Percentiles rank a stretch among this genome's conserved stretches.
phyloP scores from a whole-genome alignment of 2,329 filamentous ascomycete species.

The Hortaea werneckii region DNA sequence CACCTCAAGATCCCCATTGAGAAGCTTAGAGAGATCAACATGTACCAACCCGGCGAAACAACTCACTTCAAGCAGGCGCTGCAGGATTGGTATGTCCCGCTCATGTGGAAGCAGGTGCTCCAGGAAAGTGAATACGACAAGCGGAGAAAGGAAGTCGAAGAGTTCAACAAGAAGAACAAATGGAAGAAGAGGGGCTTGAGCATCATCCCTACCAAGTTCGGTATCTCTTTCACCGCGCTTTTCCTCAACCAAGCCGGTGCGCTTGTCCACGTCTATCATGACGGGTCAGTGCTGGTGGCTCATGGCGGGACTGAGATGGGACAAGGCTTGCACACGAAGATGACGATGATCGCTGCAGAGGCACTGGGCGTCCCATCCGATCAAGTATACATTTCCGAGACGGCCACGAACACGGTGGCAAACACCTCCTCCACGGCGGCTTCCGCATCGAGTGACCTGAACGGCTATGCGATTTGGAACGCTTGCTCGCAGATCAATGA shows the following conservation, averaged over 20 bases:
- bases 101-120: constrained; percentile 87
- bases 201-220: constrained; percentile 91
- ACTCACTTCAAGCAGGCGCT: constrained; percentile 89
- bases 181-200: constrained; percentile 91
- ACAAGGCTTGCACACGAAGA: constrained; percentile 93
- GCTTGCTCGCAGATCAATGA: constrained; percentile 85
- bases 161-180: constrained; percentile 77
- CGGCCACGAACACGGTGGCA: constrained; percentile 87
- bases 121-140: constrained; percentile 63
- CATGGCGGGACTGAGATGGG: constrained; percentile 98
- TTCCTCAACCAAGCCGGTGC: constrained; percentile 96
- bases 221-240: constrained; percentile 91
- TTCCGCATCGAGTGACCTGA: constrained; percentile 86
- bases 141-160: constrained; percentile 58
- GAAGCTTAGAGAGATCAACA: constrained; percentile 72
- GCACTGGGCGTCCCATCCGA: constrained; percentile 71
- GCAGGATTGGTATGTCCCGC: constrained; percentile 86
- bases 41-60: constrained; percentile 65
- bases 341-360: constrained; percentile 90
- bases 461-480: constrained; percentile 90
- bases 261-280: constrained; percentile 93
- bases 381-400: constrained; percentile 83
- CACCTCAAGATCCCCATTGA: constrained; percentile 76
- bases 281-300: constrained; percentile 82
- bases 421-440: constrained; percentile 91